A percentile compares a stretch with the other conserved stretches of the same genome.
Evolutionary conservation across 2,329 filamentous ascomycete genomes (phyloP).

Genomic region (Thelonectria blattea): DNA sequence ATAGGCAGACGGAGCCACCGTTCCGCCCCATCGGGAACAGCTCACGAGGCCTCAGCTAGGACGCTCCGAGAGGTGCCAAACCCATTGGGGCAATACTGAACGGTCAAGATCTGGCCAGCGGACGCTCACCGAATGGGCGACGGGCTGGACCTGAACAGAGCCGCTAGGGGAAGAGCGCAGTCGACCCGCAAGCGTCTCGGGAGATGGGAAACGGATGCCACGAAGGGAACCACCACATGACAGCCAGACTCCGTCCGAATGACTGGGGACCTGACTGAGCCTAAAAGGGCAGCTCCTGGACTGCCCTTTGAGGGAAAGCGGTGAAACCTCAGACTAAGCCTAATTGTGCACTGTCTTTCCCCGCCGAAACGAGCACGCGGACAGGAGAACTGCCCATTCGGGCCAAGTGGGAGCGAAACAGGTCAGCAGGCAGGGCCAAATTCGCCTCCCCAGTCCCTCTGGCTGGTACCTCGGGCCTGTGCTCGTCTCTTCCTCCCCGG

Average conservation of each 20-base stretch:
- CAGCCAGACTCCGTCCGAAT: slow-evolving; percentile 13
- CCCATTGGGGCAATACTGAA: slow-evolving; percentile 21
- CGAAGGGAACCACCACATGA: slow-evolving; percentile 24
- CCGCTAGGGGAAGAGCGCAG: slow-evolving; percentile 9
- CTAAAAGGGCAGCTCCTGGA: slow-evolving; percentile 17
- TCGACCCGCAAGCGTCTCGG: slow-evolving; percentile 24
- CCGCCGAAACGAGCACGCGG: slow-evolving; percentile 30
- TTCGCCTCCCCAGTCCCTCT: slow-evolving; percentile 33
- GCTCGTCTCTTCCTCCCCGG: slow-evolving; percentile 33
- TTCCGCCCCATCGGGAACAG: slow-evolving; percentile 20
- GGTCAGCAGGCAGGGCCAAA: slow-evolving; percentile 37
- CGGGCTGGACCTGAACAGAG: slow-evolving; percentile 17
- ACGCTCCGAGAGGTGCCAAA: slow-evolving; percentile 11
- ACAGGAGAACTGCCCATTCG: slow-evolving; percentile 34
- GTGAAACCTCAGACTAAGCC: not conserved
- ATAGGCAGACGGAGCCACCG: slow-evolving; percentile 19
- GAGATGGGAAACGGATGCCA: slow-evolving; percentile 27
- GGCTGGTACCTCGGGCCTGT: slow-evolving; percentile 33
- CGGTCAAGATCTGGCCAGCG: slow-evolving; percentile 31
- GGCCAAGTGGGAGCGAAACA: slow-evolving; percentile 32
- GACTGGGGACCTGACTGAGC: slow-evolving; percentile 18
- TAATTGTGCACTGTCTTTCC: slow-evolving; percentile 15
- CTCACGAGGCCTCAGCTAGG: slow-evolving; percentile 10
- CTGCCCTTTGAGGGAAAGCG: slow-evolving; percentile 20
- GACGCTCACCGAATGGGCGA: slow-evolving; percentile 16